These are phyloP conservation scores for Pythium diclinum DNA, from an alignment of 352 stramenopile species.

Conservation along the genomic window DNA sequence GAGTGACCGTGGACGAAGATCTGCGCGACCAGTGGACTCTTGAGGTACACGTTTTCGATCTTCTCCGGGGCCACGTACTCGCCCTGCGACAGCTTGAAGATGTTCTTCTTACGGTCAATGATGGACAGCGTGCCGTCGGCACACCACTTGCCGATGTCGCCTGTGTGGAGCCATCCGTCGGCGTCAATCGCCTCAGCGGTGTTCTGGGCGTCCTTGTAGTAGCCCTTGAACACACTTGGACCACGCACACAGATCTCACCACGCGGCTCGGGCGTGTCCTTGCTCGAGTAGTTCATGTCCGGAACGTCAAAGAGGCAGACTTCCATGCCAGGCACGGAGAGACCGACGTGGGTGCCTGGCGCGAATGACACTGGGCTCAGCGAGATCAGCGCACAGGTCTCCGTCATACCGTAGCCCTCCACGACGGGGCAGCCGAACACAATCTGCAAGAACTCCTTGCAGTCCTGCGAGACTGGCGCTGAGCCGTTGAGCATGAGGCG, in stretches of 20 bases:
- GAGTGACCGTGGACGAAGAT: conserved; percentile 95
- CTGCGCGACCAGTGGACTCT: conserved; percentile 89
- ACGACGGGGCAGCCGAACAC: conserved; percentile 89
- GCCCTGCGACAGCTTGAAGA: conserved; percentile 92
- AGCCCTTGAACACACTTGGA: conserved; percentile 85
- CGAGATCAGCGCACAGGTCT: conserved; percentile 50
- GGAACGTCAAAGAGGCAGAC: conserved; percentile 93
- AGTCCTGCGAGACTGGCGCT: conserved; percentile 88
- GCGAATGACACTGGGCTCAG: conserved; percentile 37
- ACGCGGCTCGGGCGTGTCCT: conserved; percentile 52
- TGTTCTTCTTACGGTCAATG: conserved; percentile 92
- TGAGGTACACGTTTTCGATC: conserved; percentile 94
- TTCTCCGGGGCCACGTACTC: conserved; percentile 97
- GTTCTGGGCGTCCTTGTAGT: conserved; percentile 93
- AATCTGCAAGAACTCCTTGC: conserved; percentile 94
- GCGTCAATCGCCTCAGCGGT: conserved; percentile 89
- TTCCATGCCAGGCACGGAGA: conserved; percentile 78
- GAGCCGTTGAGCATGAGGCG: conserved; percentile 92
- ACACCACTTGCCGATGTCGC: conserved; percentile 95
- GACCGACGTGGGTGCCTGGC: conserved; percentile 88
- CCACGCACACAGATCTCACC: conserved; percentile 87
- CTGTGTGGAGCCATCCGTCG: conserved; percentile 96
- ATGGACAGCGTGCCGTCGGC: conserved; percentile 88
- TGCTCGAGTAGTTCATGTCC: conserved; percentile 94
- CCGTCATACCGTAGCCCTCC: conserved; percentile 95